Base-by-base conservation (phyloP, 2,329 filamentous ascomycete species). In the Beauveria sp. region DNA sequence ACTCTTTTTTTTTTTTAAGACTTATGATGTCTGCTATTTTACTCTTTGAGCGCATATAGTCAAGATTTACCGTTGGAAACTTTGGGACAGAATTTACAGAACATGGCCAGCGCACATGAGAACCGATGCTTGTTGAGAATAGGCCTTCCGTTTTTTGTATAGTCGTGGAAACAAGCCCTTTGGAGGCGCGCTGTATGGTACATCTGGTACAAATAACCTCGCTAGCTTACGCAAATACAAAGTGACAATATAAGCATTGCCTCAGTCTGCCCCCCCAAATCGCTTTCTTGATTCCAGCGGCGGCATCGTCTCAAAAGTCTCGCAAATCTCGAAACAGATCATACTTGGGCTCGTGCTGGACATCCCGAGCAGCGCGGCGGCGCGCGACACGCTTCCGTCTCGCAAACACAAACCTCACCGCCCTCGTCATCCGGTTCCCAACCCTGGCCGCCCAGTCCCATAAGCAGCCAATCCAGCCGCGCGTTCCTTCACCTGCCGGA, bases 171-270 rank as follows among this genome's bases (percentile, higher is more conserved):
- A 22, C 4, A n/a, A 9, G 26, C 41, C 18, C 12, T 22, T 22
- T 10, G 12, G 26, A 47, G 10, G 18, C 18, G 24, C 53, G 41
- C 41, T 55, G 14, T 12, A 46, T 37, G 12, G 34, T 18, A 46
- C 24, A 34, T 22, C 4, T 46, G 20, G 41, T 18, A 37, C n/a
- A 22, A 41, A 46, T 28, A n/a, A 12, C 26, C n/a, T 55, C 53
- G 53, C 53, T 55, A 55, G 53, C 41, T 46, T 55, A 46, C 30
- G 14, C 53, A 34, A 34, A 55, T 55, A 34, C n/a, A 18, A 55
- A 40, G 24, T 55, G 53, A 47, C 18, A 46, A 55, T 37, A 55
- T 9, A 30, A 20, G 9, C 48, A 20, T 12, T 30, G 24, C 16
- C 10, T 26, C 46, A 20, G 8, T 20, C 44, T 6, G 20, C 12